Evolutionary conservation across 352 stramenopile species (phyloP), one percentile per base, ranked within the genome.

Genomic region (Globisporangium ultimum): DNA sequence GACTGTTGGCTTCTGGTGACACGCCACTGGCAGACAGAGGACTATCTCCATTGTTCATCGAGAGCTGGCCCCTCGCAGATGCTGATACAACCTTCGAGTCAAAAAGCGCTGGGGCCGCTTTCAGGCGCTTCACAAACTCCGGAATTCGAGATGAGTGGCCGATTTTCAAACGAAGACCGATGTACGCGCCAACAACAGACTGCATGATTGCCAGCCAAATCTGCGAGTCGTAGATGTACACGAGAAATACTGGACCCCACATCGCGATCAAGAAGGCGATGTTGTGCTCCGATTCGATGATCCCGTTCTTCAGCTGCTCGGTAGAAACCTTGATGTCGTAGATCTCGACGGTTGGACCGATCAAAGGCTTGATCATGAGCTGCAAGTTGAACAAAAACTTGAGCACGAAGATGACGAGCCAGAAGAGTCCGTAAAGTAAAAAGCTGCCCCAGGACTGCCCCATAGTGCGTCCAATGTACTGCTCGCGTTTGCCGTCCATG

Each of bases 361-460:
- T 97, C 42, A 99, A 93, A 45, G 90, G 92, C 66, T 98, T 98
- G 43, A 99, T 88, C 79, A 99, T 97, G 59, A 99, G 97, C 55
- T 98, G 78, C 63, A 99, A 94, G 36, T 97, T 98, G 67, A 99
- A 99, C 50, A 93, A 84, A 32, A 99, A 88, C 79, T 99, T 99
- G 82, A 92, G 96, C 32, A 85, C 67, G 60, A 95, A 93, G 65
- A 93, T 78, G 32, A 95, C 48, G 11, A 64, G 78, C 86, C 86
- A 95, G 53, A 95, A 91, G 48, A 80, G 58, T 12, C 77, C 82
- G 58, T 93, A 93, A 34, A 64, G 63, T 8, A 88, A 34, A 53
- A 91, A 84, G 49, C 69, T 71, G 24, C 78, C 72, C 82, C 77
- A 95, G 22, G 47, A 73, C 66, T 91, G 84, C 3, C 70, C 68